Conservation (phyloP, 345 rosid genomes). For the Citrus sinensis region DVS_A1.0 CM039167.1:10231501-10232000, state of each 20-base stretch:
- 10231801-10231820: neutral
- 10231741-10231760: slow-evolving; percentile 57
- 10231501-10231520: slow-evolving; percentile 33
- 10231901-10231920: slow-evolving; percentile 45
- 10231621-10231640: neutral
- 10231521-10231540: slow-evolving; percentile 34
- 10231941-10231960: slow-evolving; percentile 5
- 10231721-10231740: slow-evolving; percentile 72
- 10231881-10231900: slow-evolving; percentile 55
- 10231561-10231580: slow-evolving; percentile 49
- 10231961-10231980: neutral
- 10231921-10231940: slow-evolving; percentile 49
- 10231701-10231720: slow-evolving; percentile 32
- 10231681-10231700: slow-evolving; percentile 22
- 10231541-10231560: slow-evolving; percentile 33
- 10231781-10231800: slow-evolving; percentile 3
- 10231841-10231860: slow-evolving; percentile 62
- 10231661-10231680: slow-evolving; percentile 66
- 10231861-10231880: slow-evolving; percentile 63
- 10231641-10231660: slow-evolving; percentile 43
- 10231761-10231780: slow-evolving; percentile 10
- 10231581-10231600: slow-evolving; percentile 28
- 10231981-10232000: neutral
- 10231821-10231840: slow-evolving; percentile 33
- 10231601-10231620: slow-evolving; percentile 4